Percentiles rank a stretch among this genome's conserved stretches.
Evolutionary conservation across 139 green algal species (phyloP).

Genomic region (Micractinium conductrix): DNA sequence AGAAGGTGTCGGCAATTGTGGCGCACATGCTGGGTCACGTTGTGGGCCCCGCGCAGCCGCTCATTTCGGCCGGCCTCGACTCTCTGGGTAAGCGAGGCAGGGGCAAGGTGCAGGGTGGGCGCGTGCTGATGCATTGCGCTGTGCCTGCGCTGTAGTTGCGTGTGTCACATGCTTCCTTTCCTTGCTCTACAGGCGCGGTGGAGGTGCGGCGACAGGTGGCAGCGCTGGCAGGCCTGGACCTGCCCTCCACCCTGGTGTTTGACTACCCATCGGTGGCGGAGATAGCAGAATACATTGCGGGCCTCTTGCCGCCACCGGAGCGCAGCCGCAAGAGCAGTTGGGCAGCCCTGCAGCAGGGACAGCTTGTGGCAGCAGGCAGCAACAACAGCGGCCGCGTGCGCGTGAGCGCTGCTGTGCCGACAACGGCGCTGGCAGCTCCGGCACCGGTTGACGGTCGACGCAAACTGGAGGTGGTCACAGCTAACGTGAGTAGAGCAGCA

Average conservation of each 20-base stretch:
- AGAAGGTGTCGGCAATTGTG: constrained; percentile 1
- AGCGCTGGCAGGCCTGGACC: background rate
- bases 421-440: background rate
- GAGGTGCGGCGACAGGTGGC: constrained; percentile 9
- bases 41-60: constrained; percentile 48
- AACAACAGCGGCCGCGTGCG: background rate
- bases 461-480: background rate
- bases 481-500: background rate
- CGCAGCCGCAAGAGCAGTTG: no score
- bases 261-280: constrained; percentile 21
- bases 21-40: constrained; percentile 42
- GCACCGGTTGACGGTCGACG: background rate
- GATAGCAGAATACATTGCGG: background rate
- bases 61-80: constrained; percentile 85
- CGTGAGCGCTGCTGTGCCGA: background rate
- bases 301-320: no score
- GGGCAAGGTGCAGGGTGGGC: background rate
- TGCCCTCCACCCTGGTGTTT: constrained; percentile 2
- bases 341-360: background rate
- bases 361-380: background rate
- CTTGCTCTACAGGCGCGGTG: background rate
- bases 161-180: background rate
- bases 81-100: constrained; percentile 68
- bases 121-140: constrained; percentile 28
- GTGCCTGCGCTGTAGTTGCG: background rate